Evolutionary conservation across 2,329 filamentous ascomycete species (phyloP), one percentile per base, ranked within the genome.

Genomic region (Microcera coccophila): DNA sequence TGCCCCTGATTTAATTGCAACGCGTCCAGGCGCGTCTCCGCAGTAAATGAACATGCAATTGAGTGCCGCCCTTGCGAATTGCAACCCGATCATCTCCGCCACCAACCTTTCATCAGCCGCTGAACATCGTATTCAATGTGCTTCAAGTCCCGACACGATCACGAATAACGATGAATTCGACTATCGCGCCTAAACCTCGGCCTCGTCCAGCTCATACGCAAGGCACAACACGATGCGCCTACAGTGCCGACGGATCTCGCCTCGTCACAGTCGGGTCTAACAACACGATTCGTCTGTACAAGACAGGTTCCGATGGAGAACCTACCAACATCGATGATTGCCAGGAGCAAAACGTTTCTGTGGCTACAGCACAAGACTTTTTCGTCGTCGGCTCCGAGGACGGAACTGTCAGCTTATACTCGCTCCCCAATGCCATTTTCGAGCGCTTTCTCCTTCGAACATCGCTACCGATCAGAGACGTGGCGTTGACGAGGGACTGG

Each of bases 371-470:
- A 26, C 78, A 91, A 60, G 81, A 85, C 47, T 90, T 87, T 65
- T 95, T 96, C 62, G 81, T 97, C 34, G 82, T 89, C 48, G 93
- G 90, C 20, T 87, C 88, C 16, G 91, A 98, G 65, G 90, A 97
- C 68, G 93, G 94, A 60, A 93, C 86, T n/a, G 89, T 98, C 58
- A 95, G 86, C 72, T 81, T 90, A 57, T 98, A 94, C 71, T 87
- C 86, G n/a, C 76, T 96, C 38, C 75, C 79, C 43, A 81, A 79
- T 3, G 83, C 84, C 58, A 66, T 73, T 20, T 88, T 94, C 67
- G 87, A 95, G 49, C 83, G 84, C 46, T 85, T 94, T 52, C 78
- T 98, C 38, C 78, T 90, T 19, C 83, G 93, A 51, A 87, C 84
- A 44, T 84, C 89, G n/a, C 72, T 96, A 3, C 88, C 93, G 1